Conservation (phyloP, 2,329 filamentous ascomycete species). For the Fusarium napiforme region DNA sequence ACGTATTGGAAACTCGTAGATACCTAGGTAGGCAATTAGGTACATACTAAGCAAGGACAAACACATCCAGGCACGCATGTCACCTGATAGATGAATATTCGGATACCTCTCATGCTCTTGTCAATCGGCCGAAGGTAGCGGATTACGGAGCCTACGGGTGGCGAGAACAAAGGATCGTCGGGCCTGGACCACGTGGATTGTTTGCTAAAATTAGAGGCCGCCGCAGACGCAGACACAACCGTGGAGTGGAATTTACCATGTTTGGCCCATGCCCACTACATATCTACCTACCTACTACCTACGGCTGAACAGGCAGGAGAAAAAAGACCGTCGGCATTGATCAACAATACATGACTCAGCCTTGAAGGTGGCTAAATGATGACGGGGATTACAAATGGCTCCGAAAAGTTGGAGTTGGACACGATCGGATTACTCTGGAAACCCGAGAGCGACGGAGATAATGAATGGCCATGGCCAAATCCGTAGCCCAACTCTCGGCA, state of each 20-base stretch:
- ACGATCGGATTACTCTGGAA: neutral
- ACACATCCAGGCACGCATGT: neutral
- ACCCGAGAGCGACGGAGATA: constrained; percentile 12
- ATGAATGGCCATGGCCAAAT: neutral
- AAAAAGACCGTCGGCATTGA: neutral
- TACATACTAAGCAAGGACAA: neutral
- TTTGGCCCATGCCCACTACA: neutral
- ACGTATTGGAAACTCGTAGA: neutral
- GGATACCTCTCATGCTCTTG: neutral
- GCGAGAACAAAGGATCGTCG: constrained; percentile 31
- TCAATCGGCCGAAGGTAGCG: constrained; percentile 33
- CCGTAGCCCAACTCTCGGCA: neutral
- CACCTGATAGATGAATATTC: neutral
- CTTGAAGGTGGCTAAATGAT: neutral
- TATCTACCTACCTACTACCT: neutral
- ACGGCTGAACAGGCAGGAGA: neutral
- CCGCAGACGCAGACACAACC: neutral
- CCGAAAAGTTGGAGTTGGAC: neutral
- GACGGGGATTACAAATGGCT: constrained; percentile 3
- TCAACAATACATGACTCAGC: neutral
- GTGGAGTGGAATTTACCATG: constrained; percentile 1
- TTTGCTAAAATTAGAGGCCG: constrained; percentile 34
- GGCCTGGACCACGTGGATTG: constrained; percentile 36
- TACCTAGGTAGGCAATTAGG: neutral
- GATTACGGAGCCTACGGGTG: constrained; percentile 32